These are phyloP conservation scores for Pterocarpus macrocarpus DNA, from an alignment of 306 rosid genomes.

Conservation along the genomic window DNA sequence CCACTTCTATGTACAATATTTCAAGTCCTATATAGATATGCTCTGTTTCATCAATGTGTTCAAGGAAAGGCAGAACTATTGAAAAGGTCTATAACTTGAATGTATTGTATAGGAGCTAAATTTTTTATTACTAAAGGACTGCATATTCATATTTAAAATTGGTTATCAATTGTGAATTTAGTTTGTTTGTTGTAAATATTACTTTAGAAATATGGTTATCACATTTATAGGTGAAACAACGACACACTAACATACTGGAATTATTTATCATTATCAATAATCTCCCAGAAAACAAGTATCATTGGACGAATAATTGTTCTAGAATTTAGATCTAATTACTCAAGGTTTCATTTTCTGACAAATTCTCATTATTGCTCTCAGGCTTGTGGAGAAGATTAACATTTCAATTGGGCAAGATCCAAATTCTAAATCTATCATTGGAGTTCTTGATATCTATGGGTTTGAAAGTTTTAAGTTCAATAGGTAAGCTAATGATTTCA, in stretches of 20 bases:
- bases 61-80: slow-evolving; percentile 28
- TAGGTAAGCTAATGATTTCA: slow-evolving; percentile 66
- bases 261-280: slow-evolving; percentile 11
- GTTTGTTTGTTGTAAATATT: not conserved
- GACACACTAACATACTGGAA: not conserved
- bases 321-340: slow-evolving; percentile 33
- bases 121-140: slow-evolving; percentile 18
- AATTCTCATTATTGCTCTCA: slow-evolving; percentile 47
- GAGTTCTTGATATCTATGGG: slow-evolving; percentile 99
- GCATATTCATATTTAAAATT: slow-evolving; percentile 26
- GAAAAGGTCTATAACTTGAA: slow-evolving; percentile 22
- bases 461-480: slow-evolving; percentile 98
- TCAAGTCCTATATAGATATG: slow-evolving; percentile 20
- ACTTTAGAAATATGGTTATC: slow-evolving; percentile 23
- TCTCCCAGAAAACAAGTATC: slow-evolving; percentile 15
- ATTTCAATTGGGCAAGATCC: slow-evolving; percentile 97
- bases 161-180: slow-evolving; percentile 30
- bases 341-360: slow-evolving; percentile 46
- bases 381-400: slow-evolving; percentile 99
- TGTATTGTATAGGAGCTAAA: slow-evolving; percentile 3
- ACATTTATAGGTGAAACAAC: slow-evolving; percentile 27
- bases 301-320: slow-evolving; percentile 26
- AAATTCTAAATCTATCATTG: slow-evolving; percentile 90
- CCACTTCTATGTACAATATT: slow-evolving; percentile 42
- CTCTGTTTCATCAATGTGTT: slow-evolving; percentile 38